Evolutionary conservation across 2,329 filamentous ascomycete genomes (phyloP).

Genomic region (Aaosphaeria arxii): DNA sequence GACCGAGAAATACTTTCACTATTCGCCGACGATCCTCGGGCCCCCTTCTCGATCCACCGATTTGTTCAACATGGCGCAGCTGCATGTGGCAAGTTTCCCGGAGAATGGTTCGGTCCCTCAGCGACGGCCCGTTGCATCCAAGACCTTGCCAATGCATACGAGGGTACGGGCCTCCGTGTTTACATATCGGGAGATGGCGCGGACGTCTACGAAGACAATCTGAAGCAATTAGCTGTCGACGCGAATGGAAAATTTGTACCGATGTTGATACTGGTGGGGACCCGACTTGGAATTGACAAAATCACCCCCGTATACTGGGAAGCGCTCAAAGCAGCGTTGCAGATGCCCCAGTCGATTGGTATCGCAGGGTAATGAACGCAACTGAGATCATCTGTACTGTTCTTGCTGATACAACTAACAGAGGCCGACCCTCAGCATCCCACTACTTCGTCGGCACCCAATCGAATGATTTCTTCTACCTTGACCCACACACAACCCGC

Average conservation of each 20-base stretch:
- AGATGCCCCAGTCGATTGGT: slow-evolving; percentile 89
- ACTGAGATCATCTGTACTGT: background rate
- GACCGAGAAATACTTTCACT: slow-evolving; percentile 72
- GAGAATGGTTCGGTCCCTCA: slow-evolving; percentile 98
- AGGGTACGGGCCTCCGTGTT: slow-evolving; percentile 65
- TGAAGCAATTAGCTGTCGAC: slow-evolving; percentile 72
- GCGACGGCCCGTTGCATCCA: slow-evolving; percentile 92
- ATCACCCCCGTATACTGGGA: slow-evolving; percentile 95
- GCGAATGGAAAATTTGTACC: slow-evolving; percentile 68
- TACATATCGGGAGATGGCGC: slow-evolving; percentile 88
- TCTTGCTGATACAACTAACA: slow-evolving; percentile 31
- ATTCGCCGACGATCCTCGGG: slow-evolving; percentile 82
- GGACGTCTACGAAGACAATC: slow-evolving; percentile 89
- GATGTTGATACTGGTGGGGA: slow-evolving; percentile 84
- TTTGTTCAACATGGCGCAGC: slow-evolving; percentile 86
- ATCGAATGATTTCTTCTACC: slow-evolving; percentile 82
- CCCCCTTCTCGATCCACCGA: slow-evolving; percentile 91
- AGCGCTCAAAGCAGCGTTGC: slow-evolving; percentile 78
- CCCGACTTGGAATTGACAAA: slow-evolving; percentile 87
- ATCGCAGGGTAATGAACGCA: slow-evolving; percentile 74
- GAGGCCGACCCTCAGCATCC: slow-evolving; percentile 87
- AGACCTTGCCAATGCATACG: slow-evolving; percentile 67
- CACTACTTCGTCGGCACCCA: slow-evolving; percentile 73
- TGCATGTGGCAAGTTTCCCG: slow-evolving; percentile 89
- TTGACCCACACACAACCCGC: slow-evolving; percentile 88